Evolutionary conservation across 2,329 filamentous ascomycete genomes (phyloP), one percentile per base, ranked within the genome.

Genomic region (Boeremia exigua): DNA sequence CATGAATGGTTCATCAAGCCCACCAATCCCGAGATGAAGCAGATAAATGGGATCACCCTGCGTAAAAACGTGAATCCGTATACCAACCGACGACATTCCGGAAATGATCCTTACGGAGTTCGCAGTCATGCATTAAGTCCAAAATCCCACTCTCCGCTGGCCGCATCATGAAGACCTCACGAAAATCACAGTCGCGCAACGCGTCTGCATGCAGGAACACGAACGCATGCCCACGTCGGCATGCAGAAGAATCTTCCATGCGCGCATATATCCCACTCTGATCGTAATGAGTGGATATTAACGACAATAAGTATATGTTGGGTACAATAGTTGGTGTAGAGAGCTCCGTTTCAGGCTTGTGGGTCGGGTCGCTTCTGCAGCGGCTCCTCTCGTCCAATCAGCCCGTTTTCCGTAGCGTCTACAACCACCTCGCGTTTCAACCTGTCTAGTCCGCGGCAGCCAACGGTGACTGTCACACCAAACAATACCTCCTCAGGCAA

Each of bases 381-480:
- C 53, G 53, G 34, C 46, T 55, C 39, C 17, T 15, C 42, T 36
- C 10, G 15, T 4, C 53, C 53, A 56, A 56, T 57, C 55, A 58
- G 52, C 50, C 50, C 27, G 36, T 39, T 33, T 34, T 36, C 45
- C 17, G 4, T 37, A 29, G 27, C 37, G n/a, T 52, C 48, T 48
- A 37, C 64, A 48, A 57, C 49, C 55, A 53, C 55, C 49, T 34
- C 54, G 34, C 54, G 61, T 65, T 65, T 65, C 61, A 65, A 59
- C 43, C 23, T 47, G 30, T 43, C 47, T 15, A 48, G 37, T 56
- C 42, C 44, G 51, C 45, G 37, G 33, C 56, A 58, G 48, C 59
- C 49, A 63, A 58, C 65, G 43, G 45, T 51, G 48, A 25, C 37
- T 36, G 38, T 33, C 53, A 43, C 42, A 48, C 37, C 47, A 33